Evolutionary conservation across 2,329 filamentous ascomycete genomes (phyloP).

Genomic region (Fusarium nematophilum): DNA sequence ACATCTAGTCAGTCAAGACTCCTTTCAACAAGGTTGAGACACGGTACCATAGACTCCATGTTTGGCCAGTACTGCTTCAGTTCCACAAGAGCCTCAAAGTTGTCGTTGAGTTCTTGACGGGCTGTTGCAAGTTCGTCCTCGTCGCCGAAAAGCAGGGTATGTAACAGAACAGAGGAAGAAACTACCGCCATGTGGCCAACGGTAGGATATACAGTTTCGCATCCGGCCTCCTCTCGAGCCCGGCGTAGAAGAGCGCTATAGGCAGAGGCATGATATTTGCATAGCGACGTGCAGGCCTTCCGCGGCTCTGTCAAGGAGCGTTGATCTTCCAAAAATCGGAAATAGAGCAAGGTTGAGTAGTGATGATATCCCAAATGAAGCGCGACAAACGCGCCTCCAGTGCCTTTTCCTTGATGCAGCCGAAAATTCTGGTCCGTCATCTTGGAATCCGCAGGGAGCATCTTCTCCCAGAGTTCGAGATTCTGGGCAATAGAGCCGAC

Average conservation of each 20-base stretch:
- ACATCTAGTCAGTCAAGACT: not conserved
- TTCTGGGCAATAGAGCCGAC: conserved; percentile 8
- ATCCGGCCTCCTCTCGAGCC: conserved; percentile 6
- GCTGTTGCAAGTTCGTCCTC: conserved; percentile 13
- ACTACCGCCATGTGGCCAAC: conserved; percentile 37
- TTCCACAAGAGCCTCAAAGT: conserved; percentile 34
- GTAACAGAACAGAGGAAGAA: conserved; percentile 32
- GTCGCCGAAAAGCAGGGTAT: conserved; percentile 32
- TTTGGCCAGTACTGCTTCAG: conserved; percentile 31
- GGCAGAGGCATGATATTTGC: conserved; percentile 45
- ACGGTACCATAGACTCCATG: conserved; percentile 18
- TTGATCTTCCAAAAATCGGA: conserved; percentile 48
- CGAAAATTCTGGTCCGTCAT: conserved; percentile 37
- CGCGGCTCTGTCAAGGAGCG: not conserved
- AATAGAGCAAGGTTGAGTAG: conserved; percentile 52
- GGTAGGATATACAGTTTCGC: conserved; percentile 25
- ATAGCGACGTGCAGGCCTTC: conserved; percentile 22
- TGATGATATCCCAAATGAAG: conserved; percentile 53
- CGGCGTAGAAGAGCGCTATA: conserved; percentile 41
- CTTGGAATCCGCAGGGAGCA: conserved; percentile 10
- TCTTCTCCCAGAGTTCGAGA: conserved; percentile 28
- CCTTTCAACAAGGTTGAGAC: not conserved
- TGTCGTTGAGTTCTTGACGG: conserved; percentile 22
- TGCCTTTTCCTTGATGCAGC: conserved; percentile 35
- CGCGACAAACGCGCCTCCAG: conserved; percentile 49